Percentiles rank a stretch among this genome's conserved stretches.
Evolutionary conservation across 768 basidiomycete genomes (phyloP).

Genomic region (Fibroporia radiculosa): DNA sequence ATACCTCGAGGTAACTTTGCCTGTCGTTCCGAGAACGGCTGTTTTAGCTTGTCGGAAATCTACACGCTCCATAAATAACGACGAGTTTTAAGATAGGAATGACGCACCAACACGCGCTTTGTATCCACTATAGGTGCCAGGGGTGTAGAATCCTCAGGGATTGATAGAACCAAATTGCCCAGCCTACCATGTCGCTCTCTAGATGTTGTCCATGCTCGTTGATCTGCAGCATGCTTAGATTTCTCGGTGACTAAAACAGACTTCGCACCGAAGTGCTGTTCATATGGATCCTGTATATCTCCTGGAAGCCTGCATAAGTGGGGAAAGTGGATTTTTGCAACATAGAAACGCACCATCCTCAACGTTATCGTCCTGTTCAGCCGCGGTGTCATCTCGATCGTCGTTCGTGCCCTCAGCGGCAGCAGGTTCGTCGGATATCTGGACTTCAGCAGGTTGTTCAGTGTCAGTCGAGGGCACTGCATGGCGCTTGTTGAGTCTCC

Average conservation of each 20-base stretch:
- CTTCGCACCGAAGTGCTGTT: conserved; percentile 64
- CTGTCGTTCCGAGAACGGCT: conserved; percentile 48
- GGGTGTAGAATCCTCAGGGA: conserved; percentile 32
- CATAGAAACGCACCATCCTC: conserved; percentile 12
- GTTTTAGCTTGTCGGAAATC: conserved; percentile 51
- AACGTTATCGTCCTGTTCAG: conserved; percentile 14
- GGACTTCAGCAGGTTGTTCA: neutral
- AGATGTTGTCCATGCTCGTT: conserved; percentile 46
- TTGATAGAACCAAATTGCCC: conserved; percentile 44
- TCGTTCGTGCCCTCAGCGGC: no score
- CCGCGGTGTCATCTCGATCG: conserved; percentile 6
- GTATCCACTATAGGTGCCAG: neutral
- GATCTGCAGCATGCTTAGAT: conserved; percentile 45
- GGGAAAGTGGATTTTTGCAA: neutral
- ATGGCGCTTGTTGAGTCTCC: conserved; percentile 68
- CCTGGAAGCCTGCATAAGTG: neutral
- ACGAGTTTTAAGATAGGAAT: neutral
- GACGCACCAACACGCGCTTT: neutral
- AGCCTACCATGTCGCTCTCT: conserved; percentile 48
- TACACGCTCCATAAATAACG: conserved; percentile 17
- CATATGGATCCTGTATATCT: conserved; percentile 43
- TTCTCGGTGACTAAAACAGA: conserved; percentile 43
- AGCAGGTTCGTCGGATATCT: conserved; percentile 14
- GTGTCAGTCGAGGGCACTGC: conserved; percentile 22
- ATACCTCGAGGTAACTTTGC: conserved; percentile 46